phyloP scores from a whole-genome alignment of 257 asterid genomes.

The Solanum commersonii region DNA sequence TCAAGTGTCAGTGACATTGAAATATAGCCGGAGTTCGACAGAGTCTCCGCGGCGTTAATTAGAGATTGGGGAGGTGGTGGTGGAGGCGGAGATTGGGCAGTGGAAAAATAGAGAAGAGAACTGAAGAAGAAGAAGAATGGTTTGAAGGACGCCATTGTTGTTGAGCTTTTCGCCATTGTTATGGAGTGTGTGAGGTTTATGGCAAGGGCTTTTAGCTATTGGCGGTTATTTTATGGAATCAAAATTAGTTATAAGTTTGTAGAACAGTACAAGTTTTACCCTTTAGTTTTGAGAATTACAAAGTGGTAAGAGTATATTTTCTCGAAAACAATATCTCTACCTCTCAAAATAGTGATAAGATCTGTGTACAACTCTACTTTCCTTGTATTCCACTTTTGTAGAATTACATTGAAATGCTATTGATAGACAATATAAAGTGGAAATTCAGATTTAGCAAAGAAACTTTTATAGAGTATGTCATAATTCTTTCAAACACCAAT shows the following conservation, averaged over 20 bases:
- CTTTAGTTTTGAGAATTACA: not conserved
- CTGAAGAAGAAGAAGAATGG: constrained; percentile 7
- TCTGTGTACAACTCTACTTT: rapidly evolving
- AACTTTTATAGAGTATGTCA: not conserved
- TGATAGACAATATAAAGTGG: not conserved
- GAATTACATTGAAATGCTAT: not conserved
- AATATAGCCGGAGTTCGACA: constrained; percentile 48
- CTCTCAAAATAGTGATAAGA: no score
- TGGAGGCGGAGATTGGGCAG: constrained; percentile 14
- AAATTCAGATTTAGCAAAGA: not conserved
- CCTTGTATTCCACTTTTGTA: not conserved
- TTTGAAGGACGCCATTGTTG: constrained; percentile 31
- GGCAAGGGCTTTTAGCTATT: not conserved
- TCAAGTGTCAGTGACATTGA: constrained; percentile 74
- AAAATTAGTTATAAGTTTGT: not conserved
- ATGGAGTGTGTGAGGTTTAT: not conserved
- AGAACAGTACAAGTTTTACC: not conserved
- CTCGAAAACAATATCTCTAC: not conserved
- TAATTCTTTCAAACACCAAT: not conserved
- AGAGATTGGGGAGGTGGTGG: constrained; percentile 25
- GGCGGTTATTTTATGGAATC: not conserved
- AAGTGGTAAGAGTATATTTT: no score
- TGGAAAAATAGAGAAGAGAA: constrained; percentile 21
- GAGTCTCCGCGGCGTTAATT: constrained; percentile 59
- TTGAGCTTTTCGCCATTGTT: not conserved